These are phyloP conservation scores for Diaporthe vaccinii DNA, from an alignment of 2,329 filamentous ascomycete genomes.

Conservation along the genomic window DNA sequence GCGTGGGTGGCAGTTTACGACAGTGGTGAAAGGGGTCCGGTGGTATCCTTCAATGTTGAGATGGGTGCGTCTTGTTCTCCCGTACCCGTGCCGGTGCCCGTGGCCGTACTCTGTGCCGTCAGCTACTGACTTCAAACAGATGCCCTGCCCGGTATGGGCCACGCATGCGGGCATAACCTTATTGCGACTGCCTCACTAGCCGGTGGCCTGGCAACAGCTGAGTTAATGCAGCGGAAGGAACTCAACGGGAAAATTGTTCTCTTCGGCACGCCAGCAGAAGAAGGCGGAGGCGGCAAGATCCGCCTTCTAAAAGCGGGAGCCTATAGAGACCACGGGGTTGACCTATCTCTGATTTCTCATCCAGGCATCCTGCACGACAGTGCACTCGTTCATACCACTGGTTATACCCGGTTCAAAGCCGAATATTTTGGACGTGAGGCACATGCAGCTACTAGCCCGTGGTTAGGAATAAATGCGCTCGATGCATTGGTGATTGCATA, in stretches of 20 bases:
- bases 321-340: conserved; percentile 55
- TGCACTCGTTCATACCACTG: conserved; percentile 65
- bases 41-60: conserved; percentile 62
- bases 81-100: neutral
- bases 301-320: conserved; percentile 59
- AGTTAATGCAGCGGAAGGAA: conserved; percentile 55
- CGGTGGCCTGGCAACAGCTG: conserved; percentile 61
- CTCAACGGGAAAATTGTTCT: conserved; percentile 60
- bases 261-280: conserved; percentile 65
- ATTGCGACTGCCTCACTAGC: conserved; percentile 64
- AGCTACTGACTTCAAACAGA: conserved; percentile 48
- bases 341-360: conserved; percentile 58
- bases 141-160: conserved; percentile 63
- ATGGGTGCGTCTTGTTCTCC: conserved; percentile 51
- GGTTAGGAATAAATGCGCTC: conserved; percentile 71
- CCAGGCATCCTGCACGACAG: conserved; percentile 59
- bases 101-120: neutral
- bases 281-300: conserved; percentile 57
- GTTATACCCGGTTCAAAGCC: conserved; percentile 63
- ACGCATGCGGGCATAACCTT: conserved; percentile 69
- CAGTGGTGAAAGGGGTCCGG: conserved; percentile 59
- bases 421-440: conserved; percentile 68
- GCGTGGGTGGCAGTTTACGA: conserved; percentile 66
- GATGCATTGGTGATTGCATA: conserved; percentile 67
- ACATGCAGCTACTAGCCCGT: conserved; percentile 69